Conservation (phyloP, 2,329 filamentous ascomycete species). For the Colletotrichum sp. region DNA sequence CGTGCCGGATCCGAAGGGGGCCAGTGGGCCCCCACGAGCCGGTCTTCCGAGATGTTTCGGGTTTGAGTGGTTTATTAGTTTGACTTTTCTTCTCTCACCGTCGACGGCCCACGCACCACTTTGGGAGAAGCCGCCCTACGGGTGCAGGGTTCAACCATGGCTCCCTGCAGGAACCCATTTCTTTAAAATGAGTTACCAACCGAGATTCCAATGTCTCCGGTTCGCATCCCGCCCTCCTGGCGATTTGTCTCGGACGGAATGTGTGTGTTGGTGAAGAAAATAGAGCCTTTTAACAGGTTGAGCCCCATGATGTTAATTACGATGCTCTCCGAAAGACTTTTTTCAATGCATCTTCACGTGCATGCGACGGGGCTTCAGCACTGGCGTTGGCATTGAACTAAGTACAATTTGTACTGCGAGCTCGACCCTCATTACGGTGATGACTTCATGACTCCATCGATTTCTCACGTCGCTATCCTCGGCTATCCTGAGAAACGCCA, state of each 20-base stretch:
- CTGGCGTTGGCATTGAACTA: rapidly evolving
- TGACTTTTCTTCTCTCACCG: neutral
- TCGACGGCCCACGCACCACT: neutral
- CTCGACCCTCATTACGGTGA: rapidly evolving
- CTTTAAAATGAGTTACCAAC: neutral
- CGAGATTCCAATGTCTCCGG: neutral
- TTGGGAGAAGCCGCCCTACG: neutral
- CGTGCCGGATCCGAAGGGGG: slow-evolving; percentile 2
- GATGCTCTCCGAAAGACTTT: neutral
- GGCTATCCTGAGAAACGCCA: neutral
- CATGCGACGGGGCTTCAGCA: neutral
- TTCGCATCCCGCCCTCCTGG: neutral
- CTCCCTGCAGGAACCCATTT: neutral
- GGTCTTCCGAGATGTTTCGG: slow-evolving; percentile 7
- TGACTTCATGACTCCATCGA: neutral
- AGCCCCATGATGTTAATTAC: rapidly evolving
- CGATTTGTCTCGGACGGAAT: rapidly evolving
- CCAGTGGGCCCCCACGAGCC: neutral
- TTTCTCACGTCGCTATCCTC: neutral
- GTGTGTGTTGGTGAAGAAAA: neutral
- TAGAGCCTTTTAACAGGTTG: neutral
- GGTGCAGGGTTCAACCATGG: neutral
- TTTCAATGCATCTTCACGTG: neutral
- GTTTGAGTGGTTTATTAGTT: neutral
- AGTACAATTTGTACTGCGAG: rapidly evolving